Evolutionary conservation across 176 grass and related monocot species (phyloP), one percentile per base, ranked within the genome.

Genomic region (Bothriochloa decipiens): DNA sequence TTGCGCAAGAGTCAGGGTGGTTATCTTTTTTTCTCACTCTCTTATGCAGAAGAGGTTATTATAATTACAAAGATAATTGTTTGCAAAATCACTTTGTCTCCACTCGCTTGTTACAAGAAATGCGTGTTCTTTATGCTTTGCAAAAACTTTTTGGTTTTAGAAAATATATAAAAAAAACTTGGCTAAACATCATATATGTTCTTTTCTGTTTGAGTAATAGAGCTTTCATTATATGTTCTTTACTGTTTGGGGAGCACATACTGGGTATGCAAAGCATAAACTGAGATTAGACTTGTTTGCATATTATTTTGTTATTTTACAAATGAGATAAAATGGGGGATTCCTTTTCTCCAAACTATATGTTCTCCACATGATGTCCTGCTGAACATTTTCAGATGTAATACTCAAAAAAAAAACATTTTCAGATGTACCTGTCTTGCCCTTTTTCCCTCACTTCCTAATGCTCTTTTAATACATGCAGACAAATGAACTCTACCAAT

Each of bases 401-500:
- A n/a, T n/a, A n/a, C n/a, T n/a, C n/a, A n/a, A n/a, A n/a, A n/a
- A n/a, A n/a, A n/a, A n/a, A n/a, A n/a, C n/a, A n/a, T n/a, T n/a
- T 74, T 66, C 20, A 33, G 45, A 29, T 86, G 75, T 55, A 70
- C 18, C 74, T 77, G 66, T 4, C n/a, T n/a, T n/a, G n/a, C 68
- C 5, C 23, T 72, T 82, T 76, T 17, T 60, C n/a, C 8, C 26
- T 66, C 46, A 78, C 58, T 88, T 62, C 23, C 57, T 82, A 68
- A 84, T 52, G 0, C 80, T 61, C 81, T 70, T 80, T 77, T 69
- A 70, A 76, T 84, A 85, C 83, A 45, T 94, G 81, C 90, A 99
- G 97, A 99, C 97, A 79, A 96, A 99, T 88, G 97, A 99, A 84
- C 89, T 99, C 43, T 99, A 99, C 83, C 97, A 99, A 76, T 91